Conservation (phyloP, 2,329 filamentous ascomycete genomes). For the Fusarium scirpi region DNA sequence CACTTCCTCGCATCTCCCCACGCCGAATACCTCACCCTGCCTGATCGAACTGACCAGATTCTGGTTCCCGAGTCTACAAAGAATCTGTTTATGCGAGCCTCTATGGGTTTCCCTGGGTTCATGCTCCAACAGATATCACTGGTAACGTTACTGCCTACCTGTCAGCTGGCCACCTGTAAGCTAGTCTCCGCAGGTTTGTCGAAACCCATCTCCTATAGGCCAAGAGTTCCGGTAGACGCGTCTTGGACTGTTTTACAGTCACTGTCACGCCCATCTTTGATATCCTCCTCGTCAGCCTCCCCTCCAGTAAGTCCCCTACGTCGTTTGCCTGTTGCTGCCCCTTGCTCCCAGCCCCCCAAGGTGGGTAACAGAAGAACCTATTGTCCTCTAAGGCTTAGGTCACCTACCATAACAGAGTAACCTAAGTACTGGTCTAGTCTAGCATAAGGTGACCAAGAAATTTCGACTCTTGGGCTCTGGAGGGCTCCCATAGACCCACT, state of each 20-base stretch:
- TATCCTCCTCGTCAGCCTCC: background rate
- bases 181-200: background rate
- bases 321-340: background rate
- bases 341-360: background rate
- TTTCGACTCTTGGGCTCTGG: background rate
- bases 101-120: background rate
- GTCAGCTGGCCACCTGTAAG: background rate
- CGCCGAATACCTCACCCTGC: background rate
- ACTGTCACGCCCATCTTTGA: background rate
- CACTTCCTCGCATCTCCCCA: background rate
- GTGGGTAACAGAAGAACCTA: background rate
- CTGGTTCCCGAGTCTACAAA: background rate
- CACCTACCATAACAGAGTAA: too few species aligned
- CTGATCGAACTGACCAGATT: background rate
- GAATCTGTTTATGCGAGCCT: background rate
- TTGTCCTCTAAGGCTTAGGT: background rate
- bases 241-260: constrained; percentile 2
- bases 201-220: constrained; percentile 1
- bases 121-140: background rate
- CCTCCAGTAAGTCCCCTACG: background rate
- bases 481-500: background rate
- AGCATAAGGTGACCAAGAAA: background rate
- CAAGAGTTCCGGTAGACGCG: background rate
- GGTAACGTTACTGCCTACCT: background rate
- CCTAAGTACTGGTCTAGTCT: too few species aligned